phyloP scores from a whole-genome alignment of 1,284 basidiomycete species.

The Ustilago cynodontis region DNA sequence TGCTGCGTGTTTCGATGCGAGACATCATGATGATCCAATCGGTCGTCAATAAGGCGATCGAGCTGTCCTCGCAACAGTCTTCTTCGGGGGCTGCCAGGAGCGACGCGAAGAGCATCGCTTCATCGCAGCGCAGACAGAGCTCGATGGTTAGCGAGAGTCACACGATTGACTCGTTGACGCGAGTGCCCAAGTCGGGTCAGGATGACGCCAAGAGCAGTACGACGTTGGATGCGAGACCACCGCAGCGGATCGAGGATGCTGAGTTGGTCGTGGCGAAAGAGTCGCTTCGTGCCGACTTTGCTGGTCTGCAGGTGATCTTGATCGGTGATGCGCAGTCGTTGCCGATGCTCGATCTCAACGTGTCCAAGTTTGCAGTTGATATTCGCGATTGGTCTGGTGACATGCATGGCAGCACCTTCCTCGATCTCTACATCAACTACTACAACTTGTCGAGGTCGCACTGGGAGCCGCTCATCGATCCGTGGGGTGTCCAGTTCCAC shows the following conservation, averaged over 20 bases:
- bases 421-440: conserved; percentile 86
- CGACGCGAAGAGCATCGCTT: conserved; percentile 45
- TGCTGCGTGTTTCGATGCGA: conserved; percentile 91
- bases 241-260: conserved; percentile 48
- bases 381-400: conserved; percentile 95
- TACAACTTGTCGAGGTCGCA: conserved; percentile 98
- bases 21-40: conserved; percentile 91
- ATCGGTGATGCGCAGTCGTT: conserved; percentile 96
- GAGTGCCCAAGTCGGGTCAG: conserved; percentile 6
- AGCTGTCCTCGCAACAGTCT: conserved; percentile 73
- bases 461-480: conserved; percentile 99
- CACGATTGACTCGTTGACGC: conserved; percentile 46
- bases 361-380: conserved; percentile 85
- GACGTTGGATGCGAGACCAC: conserved; percentile 7
- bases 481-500: conserved; percentile 86
- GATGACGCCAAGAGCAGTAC: conserved; percentile 22
- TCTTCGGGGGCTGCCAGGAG: conserved; percentile 10
- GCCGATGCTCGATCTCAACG: conserved; percentile 88
- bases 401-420: conserved; percentile 73
- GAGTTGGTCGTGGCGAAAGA: conserved; percentile 67
- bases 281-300: conserved; percentile 60
- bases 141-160: conserved; percentile 41
- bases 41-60: conserved; percentile 89
- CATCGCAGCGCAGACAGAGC: conserved; percentile 42
- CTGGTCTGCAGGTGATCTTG: conserved; percentile 88